These are phyloP conservation scores for Nephelium lappaceum DNA, from an alignment of 345 rosid species.

Conservation along the genomic window DNA sequence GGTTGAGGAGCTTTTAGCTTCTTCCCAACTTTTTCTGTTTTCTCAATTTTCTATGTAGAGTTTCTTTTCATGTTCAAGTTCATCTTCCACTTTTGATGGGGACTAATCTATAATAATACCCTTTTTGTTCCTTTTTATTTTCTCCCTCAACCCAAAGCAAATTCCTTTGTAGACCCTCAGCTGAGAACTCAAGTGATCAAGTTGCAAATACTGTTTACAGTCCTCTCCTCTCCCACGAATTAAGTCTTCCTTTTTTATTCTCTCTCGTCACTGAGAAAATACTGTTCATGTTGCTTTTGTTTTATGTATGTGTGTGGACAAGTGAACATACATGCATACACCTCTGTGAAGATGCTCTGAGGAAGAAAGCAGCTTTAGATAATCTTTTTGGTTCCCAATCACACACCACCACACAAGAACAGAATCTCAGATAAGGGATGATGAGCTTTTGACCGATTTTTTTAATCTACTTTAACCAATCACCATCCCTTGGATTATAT, in stretches of 20 bases:
- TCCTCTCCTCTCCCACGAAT: neutral
- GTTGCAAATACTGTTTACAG: slow-evolving; percentile 32
- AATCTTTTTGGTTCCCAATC: slow-evolving; percentile 56
- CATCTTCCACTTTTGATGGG: slow-evolving; percentile 22
- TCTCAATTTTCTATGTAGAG: slow-evolving; percentile 25
- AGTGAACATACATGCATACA: slow-evolving; percentile 29
- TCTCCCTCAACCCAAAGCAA: slow-evolving; percentile 22
- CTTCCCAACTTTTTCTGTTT: slow-evolving; percentile 25
- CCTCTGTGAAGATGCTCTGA: slow-evolving; percentile 52
- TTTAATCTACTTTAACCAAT: slow-evolving; percentile 27
- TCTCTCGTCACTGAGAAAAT: neutral
- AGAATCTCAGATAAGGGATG: slow-evolving; percentile 63
- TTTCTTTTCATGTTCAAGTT: slow-evolving; percentile 22
- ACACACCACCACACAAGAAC: slow-evolving; percentile 56
- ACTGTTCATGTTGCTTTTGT: slow-evolving; percentile 21
- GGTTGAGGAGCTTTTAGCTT: slow-evolving; percentile 27
- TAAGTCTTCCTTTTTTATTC: too few relatives aligned
- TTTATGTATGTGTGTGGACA: slow-evolving; percentile 27
- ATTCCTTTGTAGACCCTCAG: neutral
- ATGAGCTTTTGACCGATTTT: slow-evolving; percentile 47
- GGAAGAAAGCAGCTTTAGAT: slow-evolving; percentile 52
- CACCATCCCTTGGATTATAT: slow-evolving; percentile 26
- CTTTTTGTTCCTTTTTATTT: slow-evolving; percentile 20
- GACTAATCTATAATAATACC: slow-evolving; percentile 11
- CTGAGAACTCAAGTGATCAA: slow-evolving; percentile 19